phyloP scores from a whole-genome alignment of 139 green algal genomes.

The Chlamydomonas sp. region DNA sequence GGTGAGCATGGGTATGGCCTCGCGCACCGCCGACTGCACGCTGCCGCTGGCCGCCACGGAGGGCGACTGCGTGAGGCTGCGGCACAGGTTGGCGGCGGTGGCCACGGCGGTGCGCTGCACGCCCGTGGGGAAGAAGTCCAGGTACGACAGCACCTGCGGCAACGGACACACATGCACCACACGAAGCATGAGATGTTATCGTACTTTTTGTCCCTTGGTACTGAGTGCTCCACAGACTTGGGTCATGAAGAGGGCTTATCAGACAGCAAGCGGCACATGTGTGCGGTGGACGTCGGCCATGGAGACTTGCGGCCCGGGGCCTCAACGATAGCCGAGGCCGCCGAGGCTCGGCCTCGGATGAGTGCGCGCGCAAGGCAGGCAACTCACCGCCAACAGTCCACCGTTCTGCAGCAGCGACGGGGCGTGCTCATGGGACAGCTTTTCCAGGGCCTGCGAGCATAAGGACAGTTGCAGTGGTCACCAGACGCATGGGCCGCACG shows the following conservation, averaged over 20 bases:
- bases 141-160: constrained; percentile 83
- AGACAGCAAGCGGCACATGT: too few species aligned
- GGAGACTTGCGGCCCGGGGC: too few species aligned
- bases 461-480: not conserved
- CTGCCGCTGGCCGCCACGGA: constrained; percentile 29
- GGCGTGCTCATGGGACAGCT: constrained; percentile 92
- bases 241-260: too few species aligned
- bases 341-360: too few species aligned
- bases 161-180: not conserved
- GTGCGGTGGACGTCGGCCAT: too few species aligned
- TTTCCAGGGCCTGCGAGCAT: constrained; percentile 89
- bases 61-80: constrained; percentile 58
- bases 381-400: constrained; percentile 80
- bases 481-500: too few species aligned
- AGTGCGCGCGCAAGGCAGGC: not conserved
- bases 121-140: constrained; percentile 96
- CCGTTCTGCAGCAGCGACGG: constrained; percentile 77
- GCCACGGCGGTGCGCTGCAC: constrained; percentile 91
- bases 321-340: too few species aligned
- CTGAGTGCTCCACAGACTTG: too few species aligned
- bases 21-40: constrained; percentile 54
- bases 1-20: constrained; percentile 88
- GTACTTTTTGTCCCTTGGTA: too few species aligned
- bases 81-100: constrained; percentile 94
- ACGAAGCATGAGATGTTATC: too few species aligned